These are phyloP conservation scores for Saccharomycopsis sp. DNA, from an alignment of 805 yeast species.

Conservation along the genomic window DNA sequence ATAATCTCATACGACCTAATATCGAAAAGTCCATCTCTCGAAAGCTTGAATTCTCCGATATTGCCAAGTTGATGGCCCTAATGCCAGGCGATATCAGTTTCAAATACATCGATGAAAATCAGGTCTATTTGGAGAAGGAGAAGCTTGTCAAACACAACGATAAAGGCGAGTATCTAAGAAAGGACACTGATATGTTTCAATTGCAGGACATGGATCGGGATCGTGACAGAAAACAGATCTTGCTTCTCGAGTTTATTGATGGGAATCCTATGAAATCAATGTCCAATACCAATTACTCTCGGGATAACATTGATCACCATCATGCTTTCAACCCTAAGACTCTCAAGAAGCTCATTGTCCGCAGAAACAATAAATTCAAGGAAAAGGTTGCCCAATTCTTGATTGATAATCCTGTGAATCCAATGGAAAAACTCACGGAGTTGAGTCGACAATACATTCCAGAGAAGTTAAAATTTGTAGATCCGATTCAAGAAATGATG, in stretches of 20 bases:
- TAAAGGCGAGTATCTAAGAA: slow-evolving; percentile 47
- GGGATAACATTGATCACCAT: slow-evolving; percentile 45
- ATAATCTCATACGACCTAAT: slow-evolving; percentile 45
- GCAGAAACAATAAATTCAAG: slow-evolving; percentile 49
- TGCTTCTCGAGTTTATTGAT: slow-evolving; percentile 75
- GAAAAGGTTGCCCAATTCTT: slow-evolving; percentile 35
- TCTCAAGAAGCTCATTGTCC: slow-evolving; percentile 52
- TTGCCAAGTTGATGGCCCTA: slow-evolving; percentile 55
- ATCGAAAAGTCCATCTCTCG: slow-evolving; percentile 45
- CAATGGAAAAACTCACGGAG: slow-evolving; percentile 35
- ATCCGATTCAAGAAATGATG: slow-evolving; percentile 58
- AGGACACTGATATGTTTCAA: slow-evolving; percentile 46
- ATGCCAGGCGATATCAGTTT: slow-evolving; percentile 65
- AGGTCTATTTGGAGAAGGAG: slow-evolving; percentile 35
- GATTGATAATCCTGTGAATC: slow-evolving; percentile 29
- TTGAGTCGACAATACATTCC: slow-evolving; percentile 41
- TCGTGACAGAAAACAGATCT: slow-evolving; percentile 40
- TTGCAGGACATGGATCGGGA: slow-evolving; percentile 35
- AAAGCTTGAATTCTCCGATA: slow-evolving; percentile 43
- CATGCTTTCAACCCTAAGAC: slow-evolving; percentile 13
- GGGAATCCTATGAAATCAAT: slow-evolving; percentile 46
- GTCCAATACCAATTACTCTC: slow-evolving; percentile 36
- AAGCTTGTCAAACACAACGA: slow-evolving; percentile 28
- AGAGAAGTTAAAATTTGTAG: slow-evolving; percentile 40
- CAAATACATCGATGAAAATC: slow-evolving; percentile 77